Base-by-base conservation (phyloP, 192 early-diverging fungal species). In the Diversispora epigaea region DNA sequence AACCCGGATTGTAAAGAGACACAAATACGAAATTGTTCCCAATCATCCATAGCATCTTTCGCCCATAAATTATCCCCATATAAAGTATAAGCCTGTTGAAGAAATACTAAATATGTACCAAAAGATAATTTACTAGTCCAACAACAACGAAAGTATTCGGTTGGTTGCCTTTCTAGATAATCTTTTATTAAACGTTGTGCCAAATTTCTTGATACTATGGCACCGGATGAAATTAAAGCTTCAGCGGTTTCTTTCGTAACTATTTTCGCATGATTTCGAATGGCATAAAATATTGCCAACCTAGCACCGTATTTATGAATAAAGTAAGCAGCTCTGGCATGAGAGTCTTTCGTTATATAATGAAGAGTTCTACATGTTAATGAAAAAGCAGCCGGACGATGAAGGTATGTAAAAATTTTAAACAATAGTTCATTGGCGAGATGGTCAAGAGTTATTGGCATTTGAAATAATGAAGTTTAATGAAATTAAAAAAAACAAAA, bases 41-140 rank as follows among this genome's bases (percentile, higher is more conserved):
- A 64, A 64, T 64, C 62, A 43, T 64, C 62, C 21, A 64, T 64
- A 14, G 62, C 62, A 39, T 64, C 62, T 43, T 64, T 64, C 12
- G 62, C 62, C 62, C 62, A 64, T 43, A 64, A 43, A 39, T 64
- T 64, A 64, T 64, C 62, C 4, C 62, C 62, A 64, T 64, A 64
- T 64, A 64, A 39, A 3, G n/a, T 39, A 43, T 64, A 43, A 4
- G 32, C 62, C 2, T 17, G 22, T 32, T 64, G n/a, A 15, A 64
- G 39, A 43, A 64, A 64, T 15, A 43, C 62, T 4, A 64, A 43
- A 17, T 64, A 64, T 2, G 62, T 64, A 17, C 62, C 62, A 40
- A 64, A 64, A 39, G 62, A 14, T 43, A 64, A 64, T 43, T 64
- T 64, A 64, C 62, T 64, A 41, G 62, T 64, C 62, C 62, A 64